Evolutionary conservation across 805 yeast genomes (phyloP).

Genomic region (Candida sonorensis): DNA sequence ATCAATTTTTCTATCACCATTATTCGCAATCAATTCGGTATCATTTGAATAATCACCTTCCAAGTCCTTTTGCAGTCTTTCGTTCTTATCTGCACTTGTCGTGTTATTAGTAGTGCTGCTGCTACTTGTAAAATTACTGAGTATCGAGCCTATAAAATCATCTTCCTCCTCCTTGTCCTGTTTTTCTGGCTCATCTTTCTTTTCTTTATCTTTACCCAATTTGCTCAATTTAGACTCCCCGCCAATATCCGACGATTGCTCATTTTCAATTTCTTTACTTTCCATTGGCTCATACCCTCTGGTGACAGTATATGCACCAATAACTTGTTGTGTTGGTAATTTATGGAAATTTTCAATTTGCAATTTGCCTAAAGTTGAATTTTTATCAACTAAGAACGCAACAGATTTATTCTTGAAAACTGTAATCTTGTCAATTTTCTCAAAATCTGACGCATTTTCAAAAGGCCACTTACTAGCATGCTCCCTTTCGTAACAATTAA

Average conservation of each 20-base stretch:
- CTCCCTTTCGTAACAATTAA: constrained; percentile 24
- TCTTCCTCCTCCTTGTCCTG: background rate
- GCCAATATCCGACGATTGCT: too few relatives aligned
- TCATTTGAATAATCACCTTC: constrained; percentile 47
- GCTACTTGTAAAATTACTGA: constrained; percentile 4
- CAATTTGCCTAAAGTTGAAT: constrained; percentile 21
- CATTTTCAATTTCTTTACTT: too few relatives aligned
- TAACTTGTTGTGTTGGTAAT: constrained; percentile 22
- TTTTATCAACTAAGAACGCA: constrained; percentile 22
- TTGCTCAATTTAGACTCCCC: too few relatives aligned
- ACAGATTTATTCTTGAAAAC: constrained; percentile 19
- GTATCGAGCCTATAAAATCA: constrained; percentile 6
- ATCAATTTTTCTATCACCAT: constrained; percentile 35
- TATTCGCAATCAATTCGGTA: constrained; percentile 32
- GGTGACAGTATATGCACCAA: constrained; percentile 43
- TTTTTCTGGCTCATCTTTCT: background rate
- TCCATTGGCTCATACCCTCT: constrained; percentile 48
- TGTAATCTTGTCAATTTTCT: constrained; percentile 19
- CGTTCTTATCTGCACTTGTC: constrained; percentile 18
- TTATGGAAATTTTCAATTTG: constrained; percentile 21
- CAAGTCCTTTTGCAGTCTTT: constrained; percentile 36
- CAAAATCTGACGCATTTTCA: constrained; percentile 16
- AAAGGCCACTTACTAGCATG: constrained; percentile 24
- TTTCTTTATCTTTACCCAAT: constrained; percentile 4
- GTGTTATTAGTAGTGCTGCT: too few relatives aligned